Base-by-base conservation (phyloP, 2,329 filamentous ascomycete species). In the Rhinocladiella similis region DNA sequence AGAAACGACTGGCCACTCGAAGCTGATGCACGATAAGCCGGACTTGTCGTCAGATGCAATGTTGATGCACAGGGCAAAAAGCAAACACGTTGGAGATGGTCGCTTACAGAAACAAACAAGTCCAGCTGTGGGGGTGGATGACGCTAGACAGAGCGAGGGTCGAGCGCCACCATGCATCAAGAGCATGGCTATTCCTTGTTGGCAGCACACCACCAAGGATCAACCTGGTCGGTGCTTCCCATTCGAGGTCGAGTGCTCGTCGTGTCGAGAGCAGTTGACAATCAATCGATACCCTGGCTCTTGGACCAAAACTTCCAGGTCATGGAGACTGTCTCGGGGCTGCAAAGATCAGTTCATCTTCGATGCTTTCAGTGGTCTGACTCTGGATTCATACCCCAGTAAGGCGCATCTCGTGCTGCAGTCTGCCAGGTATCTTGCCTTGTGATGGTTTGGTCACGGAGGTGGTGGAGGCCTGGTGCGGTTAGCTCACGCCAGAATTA, bases 131-230 rank as follows among this genome's bases (percentile, higher is more conserved):
- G 54, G 54, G 54, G 33, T 45, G 45, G 43, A 53, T 46, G 49
- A 48, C 39, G 39, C 54, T 50, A 57, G 43, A 46, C 16, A 29
- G 19, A 25, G n/a, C 50, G 47, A 49, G 46, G 45, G 36, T 41
- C 27, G 43, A 22, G 46, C 54, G 50, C 54, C 54, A 56, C 54
- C 54, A 48, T 29, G 46, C 20, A 47, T 42, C 36, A 36, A 35
- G 36, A 47, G 39, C 22, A 33, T 22, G 50, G 36, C 41, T 48
- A 33, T 41, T 50, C 50, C 16, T 10, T 39, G 36, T 50, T 16
- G 29, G 29, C 29, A 33, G 29, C 29, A 33, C 29, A 33, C 29
- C 29, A 36, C 47, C 47, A 51, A 10, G 38, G 38, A 41, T 41
- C 6, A 19, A 19, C 38, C 38, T 16, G 14, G n/a, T 41, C 38